Evolutionary conservation across 208 protist genomes (phyloP).

Genomic region (Tritrichomonas foetus): DNA sequence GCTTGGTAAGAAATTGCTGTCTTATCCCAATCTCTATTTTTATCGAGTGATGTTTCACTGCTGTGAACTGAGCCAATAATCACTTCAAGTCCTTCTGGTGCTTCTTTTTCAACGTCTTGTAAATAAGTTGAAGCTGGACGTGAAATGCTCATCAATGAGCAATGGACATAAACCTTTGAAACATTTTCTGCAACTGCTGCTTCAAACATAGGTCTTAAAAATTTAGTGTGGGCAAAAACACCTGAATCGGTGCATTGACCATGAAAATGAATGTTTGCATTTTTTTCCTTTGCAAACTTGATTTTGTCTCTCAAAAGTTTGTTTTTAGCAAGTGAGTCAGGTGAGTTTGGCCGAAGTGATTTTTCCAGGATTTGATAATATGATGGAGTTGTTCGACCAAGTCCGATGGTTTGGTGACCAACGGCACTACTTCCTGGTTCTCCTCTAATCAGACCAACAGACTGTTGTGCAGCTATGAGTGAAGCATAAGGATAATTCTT

Average conservation of each 20-base stretch:
- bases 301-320: neutral
- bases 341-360: neutral
- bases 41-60: neutral
- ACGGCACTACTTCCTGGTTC: constrained; percentile 30
- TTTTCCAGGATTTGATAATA: constrained; percentile 28
- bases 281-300: neutral
- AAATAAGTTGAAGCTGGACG: neutral
- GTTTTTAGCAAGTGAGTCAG: neutral
- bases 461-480: neutral
- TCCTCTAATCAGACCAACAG: neutral
- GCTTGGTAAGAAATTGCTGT: neutral
- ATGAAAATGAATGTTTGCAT: neutral
- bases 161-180: neutral
- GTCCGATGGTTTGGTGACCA: constrained; percentile 3
- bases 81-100: neutral
- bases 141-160: neutral
- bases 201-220: neutral
- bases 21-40: neutral
- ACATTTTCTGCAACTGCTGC: neutral
- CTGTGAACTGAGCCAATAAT: neutral
- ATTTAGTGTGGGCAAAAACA: neutral
- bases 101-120: neutral
- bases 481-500: neutral
- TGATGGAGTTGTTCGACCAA: neutral
- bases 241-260: neutral